Conservation (phyloP, 257 asterid species). For the Solanum stenotomum region DNA sequence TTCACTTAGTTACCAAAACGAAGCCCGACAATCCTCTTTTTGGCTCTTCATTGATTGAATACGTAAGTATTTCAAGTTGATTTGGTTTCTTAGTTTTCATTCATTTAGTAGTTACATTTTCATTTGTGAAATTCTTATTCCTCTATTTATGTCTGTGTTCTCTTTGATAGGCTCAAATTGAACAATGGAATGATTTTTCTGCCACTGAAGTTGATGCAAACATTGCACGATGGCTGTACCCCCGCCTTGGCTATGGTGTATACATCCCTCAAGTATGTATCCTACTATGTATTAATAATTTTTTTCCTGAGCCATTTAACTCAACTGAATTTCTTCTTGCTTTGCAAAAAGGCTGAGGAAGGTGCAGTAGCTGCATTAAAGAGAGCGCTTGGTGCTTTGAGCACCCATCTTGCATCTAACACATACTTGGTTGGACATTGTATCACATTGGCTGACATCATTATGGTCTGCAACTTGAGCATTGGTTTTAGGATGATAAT, state of each 20-base stretch:
- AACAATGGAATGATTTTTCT: slow-evolving; percentile 82
- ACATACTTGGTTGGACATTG: slow-evolving; percentile 84
- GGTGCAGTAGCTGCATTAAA: slow-evolving; percentile 49
- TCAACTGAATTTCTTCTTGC: neutral
- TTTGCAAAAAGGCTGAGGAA: slow-evolving; percentile 57
- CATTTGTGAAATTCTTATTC: neutral
- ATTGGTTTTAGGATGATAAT: slow-evolving; percentile 32
- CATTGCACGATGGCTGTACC: slow-evolving; percentile 39
- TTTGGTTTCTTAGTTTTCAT: neutral
- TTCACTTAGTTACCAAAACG: slow-evolving; percentile 41
- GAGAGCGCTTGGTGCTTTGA: slow-evolving; percentile 69
- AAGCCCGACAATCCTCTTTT: slow-evolving; percentile 38
- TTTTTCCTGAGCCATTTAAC: neutral
- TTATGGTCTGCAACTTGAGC: slow-evolving; percentile 49
- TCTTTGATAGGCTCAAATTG: slow-evolving; percentile 45
- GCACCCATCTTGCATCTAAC: slow-evolving; percentile 60
- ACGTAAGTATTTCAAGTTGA: slow-evolving; percentile 32
- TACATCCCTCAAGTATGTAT: slow-evolving; percentile 50
- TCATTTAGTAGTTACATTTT: neutral
- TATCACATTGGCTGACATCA: slow-evolving; percentile 78
- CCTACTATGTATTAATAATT: neutral
- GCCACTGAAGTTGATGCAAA: slow-evolving; percentile 45
- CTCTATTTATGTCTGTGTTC: neutral
- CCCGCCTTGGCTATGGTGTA: slow-evolving; percentile 43
- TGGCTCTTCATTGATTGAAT: slow-evolving; percentile 69